Evolutionary conservation across 768 basidiomycete species (phyloP).

Genomic region (Mrakia gelida): DNA sequence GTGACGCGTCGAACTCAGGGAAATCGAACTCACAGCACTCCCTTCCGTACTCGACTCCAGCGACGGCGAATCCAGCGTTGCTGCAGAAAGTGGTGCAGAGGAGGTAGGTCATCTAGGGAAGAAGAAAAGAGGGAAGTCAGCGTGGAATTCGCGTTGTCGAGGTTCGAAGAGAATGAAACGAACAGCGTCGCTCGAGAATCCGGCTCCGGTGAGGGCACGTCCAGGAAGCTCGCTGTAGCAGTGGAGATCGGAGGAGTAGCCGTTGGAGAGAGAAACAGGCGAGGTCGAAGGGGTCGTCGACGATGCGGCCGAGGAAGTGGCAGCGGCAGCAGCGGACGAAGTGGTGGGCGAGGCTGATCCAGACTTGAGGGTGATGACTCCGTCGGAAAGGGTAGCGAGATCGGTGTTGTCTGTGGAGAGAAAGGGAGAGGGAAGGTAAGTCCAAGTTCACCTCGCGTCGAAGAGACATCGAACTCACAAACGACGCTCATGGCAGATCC

Average conservation of each 20-base stretch:
- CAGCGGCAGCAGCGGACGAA: neutral
- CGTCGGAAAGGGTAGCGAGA: neutral
- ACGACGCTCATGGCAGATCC: neutral
- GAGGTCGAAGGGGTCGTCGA: slow-evolving; percentile 34
- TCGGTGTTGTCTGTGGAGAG: neutral
- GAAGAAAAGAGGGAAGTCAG: neutral
- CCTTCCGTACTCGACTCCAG: slow-evolving; percentile 18
- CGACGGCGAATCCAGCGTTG: neutral
- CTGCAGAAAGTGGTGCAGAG: slow-evolving; percentile 22
- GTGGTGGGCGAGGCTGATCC: neutral
- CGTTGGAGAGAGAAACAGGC: neutral
- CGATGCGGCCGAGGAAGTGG: slow-evolving; percentile 16
- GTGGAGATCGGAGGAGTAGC: neutral
- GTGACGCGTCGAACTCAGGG: neutral
- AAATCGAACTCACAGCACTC: slow-evolving; percentile 4
- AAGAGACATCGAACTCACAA: neutral
- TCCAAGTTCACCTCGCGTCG: too few relatives aligned
- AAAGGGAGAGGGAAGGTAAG: neutral
- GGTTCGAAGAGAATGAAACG: neutral
- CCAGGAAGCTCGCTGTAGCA: slow-evolving; percentile 22
- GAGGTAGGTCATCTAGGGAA: slow-evolving; percentile 4
- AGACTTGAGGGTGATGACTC: neutral
- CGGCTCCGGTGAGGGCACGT: slow-evolving; percentile 15
- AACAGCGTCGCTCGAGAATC: neutral
- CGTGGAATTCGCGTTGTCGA: neutral